Percentiles rank a stretch among this genome's conserved stretches.
These are phyloP conservation scores for Saccharomyces cerevisiae DNA, from an alignment of 805 yeast genomes.

Conservation along the genomic window DNA sequence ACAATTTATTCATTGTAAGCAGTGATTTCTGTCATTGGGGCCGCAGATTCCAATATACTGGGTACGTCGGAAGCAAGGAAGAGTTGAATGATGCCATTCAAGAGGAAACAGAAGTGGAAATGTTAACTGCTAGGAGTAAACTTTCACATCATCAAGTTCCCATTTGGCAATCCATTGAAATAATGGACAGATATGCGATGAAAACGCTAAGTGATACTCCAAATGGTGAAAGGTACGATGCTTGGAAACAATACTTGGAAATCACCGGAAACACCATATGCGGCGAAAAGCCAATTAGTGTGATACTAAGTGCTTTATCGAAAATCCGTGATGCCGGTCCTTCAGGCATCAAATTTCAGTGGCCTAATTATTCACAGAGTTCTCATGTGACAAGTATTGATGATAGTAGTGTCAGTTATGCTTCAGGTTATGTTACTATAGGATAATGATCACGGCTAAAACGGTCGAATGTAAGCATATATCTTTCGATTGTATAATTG, in stretches of 20 bases:
- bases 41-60: slow-evolving; percentile 48
- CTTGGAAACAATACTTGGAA: slow-evolving; percentile 61
- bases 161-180: slow-evolving; percentile 66
- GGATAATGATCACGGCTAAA: neutral
- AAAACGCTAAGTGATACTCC: slow-evolving; percentile 34
- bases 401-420: slow-evolving; percentile 89
- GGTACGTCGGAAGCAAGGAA: slow-evolving; percentile 34
- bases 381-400: slow-evolving; percentile 36
- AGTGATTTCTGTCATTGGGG: slow-evolving; percentile 98
- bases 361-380: slow-evolving; percentile 82
- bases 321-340: slow-evolving; percentile 8
- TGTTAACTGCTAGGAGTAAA: slow-evolving; percentile 23
- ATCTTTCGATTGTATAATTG: neutral
- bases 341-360: slow-evolving; percentile 36
- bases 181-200: slow-evolving; percentile 68
- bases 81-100: slow-evolving; percentile 26
- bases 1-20: slow-evolving; percentile 64
- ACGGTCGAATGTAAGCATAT: neutral
- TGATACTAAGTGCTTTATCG: slow-evolving; percentile 46
- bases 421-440: slow-evolving; percentile 56
- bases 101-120: slow-evolving; percentile 28
- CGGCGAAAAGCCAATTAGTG: slow-evolving; percentile 76
- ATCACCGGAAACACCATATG: slow-evolving; percentile 84
- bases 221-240: slow-evolving; percentile 43
- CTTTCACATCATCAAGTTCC: slow-evolving; percentile 33